Evolutionary conservation across 257 asterid genomes (phyloP).

Genomic region (Cordia subcordata): DNA sequence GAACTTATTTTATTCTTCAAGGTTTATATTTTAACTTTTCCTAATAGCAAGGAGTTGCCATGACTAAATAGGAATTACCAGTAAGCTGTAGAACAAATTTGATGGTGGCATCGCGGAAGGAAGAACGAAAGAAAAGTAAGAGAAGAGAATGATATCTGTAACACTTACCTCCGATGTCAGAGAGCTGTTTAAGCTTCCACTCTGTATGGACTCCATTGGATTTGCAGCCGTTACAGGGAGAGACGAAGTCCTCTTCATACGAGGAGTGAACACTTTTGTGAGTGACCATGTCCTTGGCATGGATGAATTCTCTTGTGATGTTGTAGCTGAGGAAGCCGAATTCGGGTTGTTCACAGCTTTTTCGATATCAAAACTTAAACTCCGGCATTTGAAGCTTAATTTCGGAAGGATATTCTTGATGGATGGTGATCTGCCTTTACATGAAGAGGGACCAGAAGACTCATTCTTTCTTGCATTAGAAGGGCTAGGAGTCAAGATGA

Average conservation of each 20-base stretch:
- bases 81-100: too few species aligned
- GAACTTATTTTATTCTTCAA: too few species aligned
- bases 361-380: slow-evolving; percentile 46
- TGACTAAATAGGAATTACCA: too few species aligned
- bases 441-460: slow-evolving; percentile 48
- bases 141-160: too few species aligned
- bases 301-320: slow-evolving; percentile 43
- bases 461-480: slow-evolving; percentile 34
- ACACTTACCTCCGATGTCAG: slow-evolving; percentile 38
- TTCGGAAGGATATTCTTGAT: slow-evolving; percentile 62
- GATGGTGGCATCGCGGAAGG: too few species aligned
- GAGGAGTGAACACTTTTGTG: slow-evolving; percentile 62
- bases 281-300: slow-evolving; percentile 75
- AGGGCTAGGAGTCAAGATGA: slow-evolving; percentile 48
- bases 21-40: too few species aligned
- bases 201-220: slow-evolving; percentile 34
- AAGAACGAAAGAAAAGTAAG: too few species aligned
- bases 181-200: slow-evolving; percentile 39
- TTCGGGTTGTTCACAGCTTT: slow-evolving; percentile 34
- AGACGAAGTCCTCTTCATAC: slow-evolving; percentile 66
- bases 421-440: slow-evolving; percentile 40
- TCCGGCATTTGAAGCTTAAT: slow-evolving; percentile 52
- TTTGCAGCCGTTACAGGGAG: slow-evolving; percentile 44
- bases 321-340: slow-evolving; percentile 29
- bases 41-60: too few species aligned